Conservation (phyloP, 495 filamentous ascomycete species). For the Penicillium crystallinum region DNA sequence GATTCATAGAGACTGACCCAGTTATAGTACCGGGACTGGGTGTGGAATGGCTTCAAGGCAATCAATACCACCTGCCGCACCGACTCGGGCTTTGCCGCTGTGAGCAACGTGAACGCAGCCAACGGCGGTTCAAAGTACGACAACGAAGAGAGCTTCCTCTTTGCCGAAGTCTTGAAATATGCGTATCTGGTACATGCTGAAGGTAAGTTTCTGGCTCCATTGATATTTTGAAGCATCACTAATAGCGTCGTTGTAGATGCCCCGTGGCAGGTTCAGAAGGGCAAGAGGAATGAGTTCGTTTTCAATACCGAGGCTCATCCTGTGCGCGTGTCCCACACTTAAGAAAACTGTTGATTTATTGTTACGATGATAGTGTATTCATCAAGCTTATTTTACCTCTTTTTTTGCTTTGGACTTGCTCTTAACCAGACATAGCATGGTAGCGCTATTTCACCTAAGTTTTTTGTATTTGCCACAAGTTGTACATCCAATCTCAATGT, state of each 20-base stretch:
- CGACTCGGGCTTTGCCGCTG: slow-evolving; percentile 60
- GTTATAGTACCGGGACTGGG: slow-evolving; percentile 70
- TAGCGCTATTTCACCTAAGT: neutral
- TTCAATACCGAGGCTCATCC: slow-evolving; percentile 88
- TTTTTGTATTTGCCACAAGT: too few relatives aligned
- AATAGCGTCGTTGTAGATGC: slow-evolving; percentile 42
- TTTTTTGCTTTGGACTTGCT: neutral
- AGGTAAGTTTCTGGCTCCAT: slow-evolving; percentile 7
- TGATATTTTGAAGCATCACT: slow-evolving; percentile 1
- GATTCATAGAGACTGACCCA: slow-evolving; percentile 7
- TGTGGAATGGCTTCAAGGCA: slow-evolving; percentile 72
- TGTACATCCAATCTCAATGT: too few relatives aligned
- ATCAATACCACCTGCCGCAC: slow-evolving; percentile 63
- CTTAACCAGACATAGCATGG: neutral
- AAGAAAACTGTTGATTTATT: neutral
- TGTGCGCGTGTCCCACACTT: slow-evolving; percentile 46
- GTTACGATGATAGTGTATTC: neutral
- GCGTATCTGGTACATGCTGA: slow-evolving; percentile 61
- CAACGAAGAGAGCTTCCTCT: slow-evolving; percentile 85
- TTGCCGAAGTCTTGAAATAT: slow-evolving; percentile 89
- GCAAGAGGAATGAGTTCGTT: slow-evolving; percentile 58
- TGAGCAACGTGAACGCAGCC: slow-evolving; percentile 59
- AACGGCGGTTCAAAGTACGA: slow-evolving; percentile 60
- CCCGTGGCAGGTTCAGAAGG: slow-evolving; percentile 60
- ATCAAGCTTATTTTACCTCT: neutral